Conservation (phyloP, 495 filamentous ascomycete genomes). For the Parmelia sp. region DNA sequence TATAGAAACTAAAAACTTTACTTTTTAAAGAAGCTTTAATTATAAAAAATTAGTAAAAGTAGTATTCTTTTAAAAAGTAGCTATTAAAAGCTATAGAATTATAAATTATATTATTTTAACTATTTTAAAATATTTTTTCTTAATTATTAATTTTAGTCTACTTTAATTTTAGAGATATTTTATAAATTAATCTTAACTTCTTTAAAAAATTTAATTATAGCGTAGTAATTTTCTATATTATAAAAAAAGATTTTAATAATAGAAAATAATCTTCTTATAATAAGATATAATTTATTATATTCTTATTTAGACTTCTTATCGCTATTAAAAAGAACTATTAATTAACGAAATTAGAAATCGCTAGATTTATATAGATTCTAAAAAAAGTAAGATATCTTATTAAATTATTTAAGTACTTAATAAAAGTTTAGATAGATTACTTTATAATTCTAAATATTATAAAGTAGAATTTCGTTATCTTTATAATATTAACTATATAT, state of each 20-base stretch:
- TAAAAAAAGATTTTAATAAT: background rate
- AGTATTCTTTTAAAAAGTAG: background rate
- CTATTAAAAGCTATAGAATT: background rate
- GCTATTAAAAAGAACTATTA: background rate
- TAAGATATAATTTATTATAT: background rate
- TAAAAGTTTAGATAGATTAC: background rate
- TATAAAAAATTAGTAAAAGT: background rate
- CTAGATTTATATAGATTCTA: background rate
- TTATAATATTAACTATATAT: no score
- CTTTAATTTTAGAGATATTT: background rate
- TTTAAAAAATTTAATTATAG: background rate
- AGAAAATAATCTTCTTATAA: background rate
- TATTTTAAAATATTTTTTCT: conserved; percentile 1
- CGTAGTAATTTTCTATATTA: conserved; percentile 10
- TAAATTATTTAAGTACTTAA: background rate
- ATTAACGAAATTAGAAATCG: background rate
- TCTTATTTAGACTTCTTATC: background rate
- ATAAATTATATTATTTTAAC: background rate
- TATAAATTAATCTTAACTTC: conserved; percentile 3
- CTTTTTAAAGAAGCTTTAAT: conserved; percentile 1
- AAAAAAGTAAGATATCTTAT: background rate
- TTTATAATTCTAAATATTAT: background rate
- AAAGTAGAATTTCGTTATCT: no score
- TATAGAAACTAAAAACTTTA: conserved; percentile 6
- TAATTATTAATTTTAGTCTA: conserved; percentile 4